Conservation (phyloP, 2,329 filamentous ascomycete species). For the Onygena corvina region DNA sequence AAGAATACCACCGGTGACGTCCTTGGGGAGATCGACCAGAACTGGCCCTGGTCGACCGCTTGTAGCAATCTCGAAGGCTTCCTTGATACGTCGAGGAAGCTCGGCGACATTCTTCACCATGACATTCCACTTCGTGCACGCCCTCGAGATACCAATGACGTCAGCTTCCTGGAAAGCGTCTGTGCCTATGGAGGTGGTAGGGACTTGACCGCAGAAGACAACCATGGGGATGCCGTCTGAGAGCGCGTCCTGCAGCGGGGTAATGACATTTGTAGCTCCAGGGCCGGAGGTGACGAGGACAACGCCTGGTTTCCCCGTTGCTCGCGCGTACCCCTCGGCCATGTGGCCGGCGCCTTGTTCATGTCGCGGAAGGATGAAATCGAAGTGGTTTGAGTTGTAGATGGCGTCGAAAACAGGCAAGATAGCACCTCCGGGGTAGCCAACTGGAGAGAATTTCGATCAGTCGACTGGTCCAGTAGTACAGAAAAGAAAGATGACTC, state of each 20-base stretch:
- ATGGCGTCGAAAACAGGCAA: slow-evolving; percentile 97
- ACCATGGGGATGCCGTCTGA: slow-evolving; percentile 94
- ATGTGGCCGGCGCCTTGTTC: slow-evolving; percentile 98
- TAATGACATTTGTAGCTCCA: slow-evolving; percentile 91
- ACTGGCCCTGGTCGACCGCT: slow-evolving; percentile 88
- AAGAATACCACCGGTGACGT: slow-evolving; percentile 78
- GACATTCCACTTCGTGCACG: slow-evolving; percentile 98
- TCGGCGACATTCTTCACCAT: slow-evolving; percentile 96
- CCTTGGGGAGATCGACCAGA: slow-evolving; percentile 89
- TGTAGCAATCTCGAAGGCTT: slow-evolving; percentile 95
- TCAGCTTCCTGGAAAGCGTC: slow-evolving; percentile 97
- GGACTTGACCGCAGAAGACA: slow-evolving; percentile 89
- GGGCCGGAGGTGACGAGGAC: slow-evolving; percentile 94
- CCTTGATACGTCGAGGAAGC: slow-evolving; percentile 84
- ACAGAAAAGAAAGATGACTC: slow-evolving; percentile 37
- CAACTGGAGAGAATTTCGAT: slow-evolving; percentile 43
- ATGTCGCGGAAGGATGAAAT: slow-evolving; percentile 89
- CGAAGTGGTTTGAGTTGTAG: slow-evolving; percentile 93
- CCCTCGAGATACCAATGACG: slow-evolving; percentile 80
- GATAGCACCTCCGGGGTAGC: slow-evolving; percentile 91
- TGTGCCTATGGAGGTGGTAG: slow-evolving; percentile 78
- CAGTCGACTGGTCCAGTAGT: neutral
- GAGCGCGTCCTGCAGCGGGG: slow-evolving; percentile 89
- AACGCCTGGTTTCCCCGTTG: slow-evolving; percentile 85
- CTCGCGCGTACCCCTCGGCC: slow-evolving; percentile 93